Evolutionary conservation across 331 rosid genomes (phyloP), one percentile per base, ranked within the genome.

Genomic region (Rosa hybrid): DNA sequence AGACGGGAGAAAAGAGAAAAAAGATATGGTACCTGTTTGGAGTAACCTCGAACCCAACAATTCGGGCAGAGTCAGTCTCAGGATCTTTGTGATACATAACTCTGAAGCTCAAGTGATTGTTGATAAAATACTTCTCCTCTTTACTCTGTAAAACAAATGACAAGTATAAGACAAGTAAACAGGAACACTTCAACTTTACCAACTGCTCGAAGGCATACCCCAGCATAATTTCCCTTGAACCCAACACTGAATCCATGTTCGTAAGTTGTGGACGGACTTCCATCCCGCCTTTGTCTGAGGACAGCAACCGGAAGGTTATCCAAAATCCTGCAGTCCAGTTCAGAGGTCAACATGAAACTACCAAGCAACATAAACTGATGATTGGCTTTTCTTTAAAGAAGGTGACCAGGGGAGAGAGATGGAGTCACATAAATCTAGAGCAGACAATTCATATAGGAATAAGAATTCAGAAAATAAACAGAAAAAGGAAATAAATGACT

Each of bases 251-350:
- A 96, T 62, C 99, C 99, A 79, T 96, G 99, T 63, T 96, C 99
- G 57, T 96, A 96, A 16, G 98, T 93, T 59, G 97, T 96, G 73
- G 98, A 91, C 39, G 78, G 97, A 81, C 82, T 90, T 81, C 98
- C 98, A 63, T 96, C 99, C 81, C 90, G 84, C 87, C 99, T 90
- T 85, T 93, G 96, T 82, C 98, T 91, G 74, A 86, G 97, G 83
- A 96, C 97, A 74, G 99, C 99, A 79, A 96, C 97, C 42, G 99
- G 99, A 82, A 96, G 98, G 85, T 96, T 96, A 83, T 93, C 99
- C 83, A 96, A 87, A 80, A 96, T 94, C 99, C 99, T 96, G 91
- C 81, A 82, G 77, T 73, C 75, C 84, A 83, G 71, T 71, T 74
- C 41, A 78, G 78, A 53, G 72, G 80, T 65, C 80, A 74, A 80